These are phyloP conservation scores for Ajuga reptans DNA, from an alignment of 305 asterid species.

Conservation along the genomic window DNA sequence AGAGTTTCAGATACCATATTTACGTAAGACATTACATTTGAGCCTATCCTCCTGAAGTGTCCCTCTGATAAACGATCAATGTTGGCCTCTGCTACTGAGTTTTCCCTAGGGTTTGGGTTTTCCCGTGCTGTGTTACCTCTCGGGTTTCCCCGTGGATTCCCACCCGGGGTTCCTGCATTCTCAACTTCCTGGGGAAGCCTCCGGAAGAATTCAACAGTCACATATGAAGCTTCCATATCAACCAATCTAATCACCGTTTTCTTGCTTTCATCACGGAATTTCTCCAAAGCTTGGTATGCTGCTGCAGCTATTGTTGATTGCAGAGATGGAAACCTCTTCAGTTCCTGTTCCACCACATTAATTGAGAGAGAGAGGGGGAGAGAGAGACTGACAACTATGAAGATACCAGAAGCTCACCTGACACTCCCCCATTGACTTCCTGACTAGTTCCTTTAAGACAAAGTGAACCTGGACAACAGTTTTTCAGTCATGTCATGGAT, in stretches of 20 bases:
- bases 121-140: conserved; percentile 18
- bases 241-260: conserved; percentile 78
- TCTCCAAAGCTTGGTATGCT: conserved; percentile 71
- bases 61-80: conserved; percentile 64
- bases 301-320: conserved; percentile 77
- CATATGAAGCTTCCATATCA: conserved; percentile 84
- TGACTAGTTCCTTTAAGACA: conserved; percentile 86
- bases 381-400: background rate
- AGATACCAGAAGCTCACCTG: conserved; percentile 44
- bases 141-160: conserved; percentile 25
- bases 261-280: conserved; percentile 72
- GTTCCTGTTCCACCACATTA: conserved; percentile 44
- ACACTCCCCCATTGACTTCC: conserved; percentile 86
- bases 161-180: conserved; percentile 44
- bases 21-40: conserved; percentile 74
- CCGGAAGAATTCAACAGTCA: conserved; percentile 92
- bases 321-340: conserved; percentile 78
- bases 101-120: conserved; percentile 25
- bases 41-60: conserved; percentile 87
- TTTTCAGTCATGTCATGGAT: conserved; percentile 19
- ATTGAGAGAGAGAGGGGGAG: background rate
- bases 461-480: conserved; percentile 63
- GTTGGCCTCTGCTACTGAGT: conserved; percentile 32
- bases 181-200: conserved; percentile 81
- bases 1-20: conserved; percentile 69